Evolutionary conservation across 2,329 filamentous ascomycete species (phyloP).

Genomic region (Hawksworthiomyces lignivorus): DNA sequence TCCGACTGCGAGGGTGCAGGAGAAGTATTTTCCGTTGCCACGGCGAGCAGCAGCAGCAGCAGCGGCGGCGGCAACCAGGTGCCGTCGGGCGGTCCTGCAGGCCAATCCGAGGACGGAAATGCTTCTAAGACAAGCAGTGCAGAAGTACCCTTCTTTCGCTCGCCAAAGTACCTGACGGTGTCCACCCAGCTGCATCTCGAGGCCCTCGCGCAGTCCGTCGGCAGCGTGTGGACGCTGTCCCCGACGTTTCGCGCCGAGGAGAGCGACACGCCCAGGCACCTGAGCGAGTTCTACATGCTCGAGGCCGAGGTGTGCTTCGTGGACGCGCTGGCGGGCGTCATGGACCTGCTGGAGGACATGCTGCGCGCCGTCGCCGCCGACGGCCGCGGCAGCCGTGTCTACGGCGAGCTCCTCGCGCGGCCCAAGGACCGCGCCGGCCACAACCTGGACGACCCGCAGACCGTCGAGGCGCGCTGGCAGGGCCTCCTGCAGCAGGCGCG

Average conservation of each 20-base stretch:
- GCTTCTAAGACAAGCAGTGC: conserved; percentile 23
- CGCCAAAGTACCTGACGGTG: conserved; percentile 90
- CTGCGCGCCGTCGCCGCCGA: conserved; percentile 45
- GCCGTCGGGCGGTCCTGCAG: background rate
- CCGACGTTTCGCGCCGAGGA: conserved; percentile 90
- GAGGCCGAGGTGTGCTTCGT: conserved; percentile 84
- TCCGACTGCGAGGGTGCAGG: conserved; percentile 96
- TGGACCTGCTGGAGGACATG: conserved; percentile 74
- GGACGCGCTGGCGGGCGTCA: conserved; percentile 60
- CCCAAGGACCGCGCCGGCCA: conserved; percentile 34
- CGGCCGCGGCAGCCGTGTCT: conserved; percentile 33
- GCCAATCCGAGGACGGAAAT: background rate
- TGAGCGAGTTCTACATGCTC: conserved; percentile 98
- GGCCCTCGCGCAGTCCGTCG: conserved; percentile 78
- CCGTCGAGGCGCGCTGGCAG: conserved; percentile 63
- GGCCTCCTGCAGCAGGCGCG: conserved; percentile 45
- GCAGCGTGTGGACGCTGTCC: conserved; percentile 87
- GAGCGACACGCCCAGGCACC: conserved; percentile 85
- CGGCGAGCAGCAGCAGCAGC: conserved; percentile 21
- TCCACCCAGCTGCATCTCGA: conserved; percentile 93
- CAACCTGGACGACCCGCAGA: conserved; percentile 25
- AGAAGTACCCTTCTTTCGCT: conserved; percentile 61
- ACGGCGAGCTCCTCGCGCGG: conserved; percentile 34
- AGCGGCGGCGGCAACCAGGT: background rate
- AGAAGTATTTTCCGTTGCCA: conserved; percentile 73